Evolutionary conservation across 108 stramenopile species (phyloP).

Genomic region (Skeletonema marinoi): DNA sequence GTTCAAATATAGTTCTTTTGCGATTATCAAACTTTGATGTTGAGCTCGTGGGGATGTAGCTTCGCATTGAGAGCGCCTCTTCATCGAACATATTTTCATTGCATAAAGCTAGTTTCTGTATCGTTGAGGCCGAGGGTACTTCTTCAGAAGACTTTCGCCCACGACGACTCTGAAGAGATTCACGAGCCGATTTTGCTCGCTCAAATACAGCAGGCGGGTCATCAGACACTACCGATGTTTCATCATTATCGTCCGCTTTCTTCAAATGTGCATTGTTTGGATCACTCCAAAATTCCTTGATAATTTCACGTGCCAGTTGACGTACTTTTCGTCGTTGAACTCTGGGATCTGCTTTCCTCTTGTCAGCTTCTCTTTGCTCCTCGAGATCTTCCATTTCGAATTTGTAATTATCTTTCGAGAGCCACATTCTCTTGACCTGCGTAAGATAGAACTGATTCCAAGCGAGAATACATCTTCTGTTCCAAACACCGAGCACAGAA

Average conservation of each 20-base stretch:
- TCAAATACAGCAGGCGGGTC: slow-evolving; percentile 74
- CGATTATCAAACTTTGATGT: slow-evolving; percentile 67
- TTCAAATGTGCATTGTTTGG: neutral
- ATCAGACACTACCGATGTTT: slow-evolving; percentile 53
- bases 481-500: slow-evolving; percentile 17
- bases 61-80: slow-evolving; percentile 74
- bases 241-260: slow-evolving; percentile 22
- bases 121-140: slow-evolving; percentile 22
- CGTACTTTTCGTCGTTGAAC: slow-evolving; percentile 65
- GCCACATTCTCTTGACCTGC: slow-evolving; percentile 23
- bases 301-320: slow-evolving; percentile 63
- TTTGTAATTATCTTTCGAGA: slow-evolving; percentile 17
- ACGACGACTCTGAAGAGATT: slow-evolving; percentile 47
- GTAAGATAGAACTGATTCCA: slow-evolving; percentile 34
- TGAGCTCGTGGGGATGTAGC: slow-evolving; percentile 55
- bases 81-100: slow-evolving; percentile 63
- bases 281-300: slow-evolving; percentile 56
- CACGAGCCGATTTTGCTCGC: slow-evolving; percentile 63
- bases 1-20: slow-evolving; percentile 72
- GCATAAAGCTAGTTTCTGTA: slow-evolving; percentile 55
- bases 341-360: slow-evolving; percentile 34
- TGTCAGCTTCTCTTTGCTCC: slow-evolving; percentile 17
- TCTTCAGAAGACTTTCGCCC: slow-evolving; percentile 17
- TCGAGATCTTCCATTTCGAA: slow-evolving; percentile 32
- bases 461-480: slow-evolving; percentile 26